A percentile compares a stretch with the other conserved stretches of the same genome.
Evolutionary conservation across 371 early-diverging fungal genomes (phyloP).

Genomic region (Chytridium lagenaria): DNA sequence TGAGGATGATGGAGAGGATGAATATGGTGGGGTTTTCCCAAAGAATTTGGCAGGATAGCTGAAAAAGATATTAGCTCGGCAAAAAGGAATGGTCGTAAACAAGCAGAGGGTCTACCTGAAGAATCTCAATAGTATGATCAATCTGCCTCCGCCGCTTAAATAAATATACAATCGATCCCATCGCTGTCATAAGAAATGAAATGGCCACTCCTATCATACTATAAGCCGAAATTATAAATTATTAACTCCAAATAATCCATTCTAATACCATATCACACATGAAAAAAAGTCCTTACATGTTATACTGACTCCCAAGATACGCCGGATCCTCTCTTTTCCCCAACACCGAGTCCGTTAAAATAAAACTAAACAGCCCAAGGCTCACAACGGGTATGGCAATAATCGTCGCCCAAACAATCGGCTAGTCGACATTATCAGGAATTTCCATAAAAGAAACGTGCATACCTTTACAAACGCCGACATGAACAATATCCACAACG

Average conservation of each 20-base stretch:
- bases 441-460: neutral
- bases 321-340: slow-evolving; percentile 43
- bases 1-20: slow-evolving; percentile 61
- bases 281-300: slow-evolving; percentile 44
- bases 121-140: slow-evolving; percentile 63
- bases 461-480: slow-evolving; percentile 32
- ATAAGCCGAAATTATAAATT: no score
- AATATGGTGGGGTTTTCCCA: slow-evolving; percentile 74
- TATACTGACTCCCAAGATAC: slow-evolving; percentile 63
- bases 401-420: slow-evolving; percentile 69
- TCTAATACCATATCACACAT: no score
- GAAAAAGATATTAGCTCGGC: neutral
- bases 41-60: slow-evolving; percentile 78
- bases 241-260: no score
- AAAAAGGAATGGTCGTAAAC: neutral
- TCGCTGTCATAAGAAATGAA: slow-evolving; percentile 58
- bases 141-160: slow-evolving; percentile 53
- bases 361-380: slow-evolving; percentile 53
- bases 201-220: slow-evolving; percentile 62
- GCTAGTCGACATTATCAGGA: slow-evolving; percentile 48
- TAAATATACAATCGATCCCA: slow-evolving; percentile 51
- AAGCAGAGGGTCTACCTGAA: slow-evolving; percentile 53
- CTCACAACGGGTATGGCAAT: slow-evolving; percentile 61
- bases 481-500: slow-evolving; percentile 35
- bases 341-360: slow-evolving; percentile 39